phyloP scores from a whole-genome alignment of 2,329 filamentous ascomycete genomes.

The Ophiocordyceps camponoti-floridani region DNA sequence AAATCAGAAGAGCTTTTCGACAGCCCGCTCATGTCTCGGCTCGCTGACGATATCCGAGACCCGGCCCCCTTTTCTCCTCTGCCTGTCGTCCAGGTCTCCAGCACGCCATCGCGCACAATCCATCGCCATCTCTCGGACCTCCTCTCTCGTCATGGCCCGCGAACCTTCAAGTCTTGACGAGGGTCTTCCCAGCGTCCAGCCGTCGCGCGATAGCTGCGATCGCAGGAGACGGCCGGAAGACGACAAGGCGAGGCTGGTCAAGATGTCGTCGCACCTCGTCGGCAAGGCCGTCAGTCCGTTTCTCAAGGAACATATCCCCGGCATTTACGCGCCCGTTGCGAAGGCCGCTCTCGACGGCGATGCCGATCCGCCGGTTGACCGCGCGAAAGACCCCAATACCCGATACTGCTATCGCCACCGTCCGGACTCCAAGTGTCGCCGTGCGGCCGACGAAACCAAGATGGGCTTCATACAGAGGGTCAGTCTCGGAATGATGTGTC shows the following conservation, averaged over 20 bases:
- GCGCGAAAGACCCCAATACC: conserved; percentile 48
- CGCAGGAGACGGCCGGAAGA: conserved; percentile 30
- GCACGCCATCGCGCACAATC: not conserved
- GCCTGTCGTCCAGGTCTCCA: not conserved
- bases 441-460: conserved; percentile 83
- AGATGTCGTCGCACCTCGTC: conserved; percentile 48
- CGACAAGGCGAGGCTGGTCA: conserved; percentile 29
- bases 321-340: conserved; percentile 67
- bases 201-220: conserved; percentile 28
- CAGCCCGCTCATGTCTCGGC: not conserved
- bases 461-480: conserved; percentile 91
- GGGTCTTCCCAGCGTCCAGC: conserved; percentile 4
- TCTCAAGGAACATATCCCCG: conserved; percentile 76
- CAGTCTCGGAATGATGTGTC: conserved; percentile 18
- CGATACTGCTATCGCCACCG: conserved; percentile 92
- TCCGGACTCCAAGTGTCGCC: conserved; percentile 82
- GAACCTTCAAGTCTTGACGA: not conserved
- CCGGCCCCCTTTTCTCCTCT: not conserved
- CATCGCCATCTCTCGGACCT: not conserved
- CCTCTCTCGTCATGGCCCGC: not conserved
- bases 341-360: conserved; percentile 24
- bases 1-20: no score
- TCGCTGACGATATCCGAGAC: not conserved
- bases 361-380: conserved; percentile 6
- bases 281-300: conserved; percentile 73